A percentile compares a stretch with the other conserved stretches of the same genome.
phyloP scores from a whole-genome alignment of 164 flowering plant genomes.

The Tinospora cordifolia region DNA sequence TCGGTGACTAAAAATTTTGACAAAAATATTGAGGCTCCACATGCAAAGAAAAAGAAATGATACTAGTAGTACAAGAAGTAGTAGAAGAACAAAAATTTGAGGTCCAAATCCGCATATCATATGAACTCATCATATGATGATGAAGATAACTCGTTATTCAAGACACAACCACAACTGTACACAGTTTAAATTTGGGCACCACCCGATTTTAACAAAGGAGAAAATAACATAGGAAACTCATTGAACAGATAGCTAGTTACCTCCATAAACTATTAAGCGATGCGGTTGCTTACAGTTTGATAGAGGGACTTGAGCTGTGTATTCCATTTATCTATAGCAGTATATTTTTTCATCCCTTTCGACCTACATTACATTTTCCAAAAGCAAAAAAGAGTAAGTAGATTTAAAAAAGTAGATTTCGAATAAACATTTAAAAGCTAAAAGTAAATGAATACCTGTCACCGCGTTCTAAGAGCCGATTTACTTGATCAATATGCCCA shows the following conservation, averaged over 20 bases:
- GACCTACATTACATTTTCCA: conserved; percentile 41
- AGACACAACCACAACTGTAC: neutral
- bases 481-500: conserved; percentile 90
- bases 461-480: conserved; percentile 66
- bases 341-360: conserved; percentile 86
- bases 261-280: conserved; percentile 30
- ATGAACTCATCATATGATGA: neutral
- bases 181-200: neutral
- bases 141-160: neutral
- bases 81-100: neutral
- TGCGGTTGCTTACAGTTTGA: conserved; percentile 65
- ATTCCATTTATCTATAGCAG: conserved; percentile 97
- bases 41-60: no score
- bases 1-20: no score
- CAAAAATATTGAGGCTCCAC: neutral
- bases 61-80: neutral
- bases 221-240: neutral
- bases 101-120: conserved; percentile 2
- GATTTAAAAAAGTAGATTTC: neutral
- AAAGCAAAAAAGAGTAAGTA: neutral
- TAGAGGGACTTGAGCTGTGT: conserved; percentile 75
- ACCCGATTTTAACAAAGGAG: neutral
- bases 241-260: neutral
- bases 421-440: neutral
- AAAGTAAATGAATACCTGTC: conserved; percentile 52